Evolutionary conservation across 75 land plant species (phyloP).

Genomic region (Pinus taeda): DNA sequence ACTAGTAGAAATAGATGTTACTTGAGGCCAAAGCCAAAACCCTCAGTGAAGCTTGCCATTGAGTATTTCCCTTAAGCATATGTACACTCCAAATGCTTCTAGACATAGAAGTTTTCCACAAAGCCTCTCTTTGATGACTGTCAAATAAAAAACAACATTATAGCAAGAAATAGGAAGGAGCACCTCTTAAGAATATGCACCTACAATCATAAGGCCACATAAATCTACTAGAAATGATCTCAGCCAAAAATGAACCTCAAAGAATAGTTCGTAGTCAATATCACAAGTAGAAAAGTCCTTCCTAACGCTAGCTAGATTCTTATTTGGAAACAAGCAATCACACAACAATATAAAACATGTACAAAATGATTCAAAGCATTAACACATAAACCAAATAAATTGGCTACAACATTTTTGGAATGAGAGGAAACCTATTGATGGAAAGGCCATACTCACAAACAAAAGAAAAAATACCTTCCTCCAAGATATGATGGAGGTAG

Average conservation of each 20-base stretch:
- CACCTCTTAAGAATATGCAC: neutral
- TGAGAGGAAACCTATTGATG: neutral
- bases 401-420: neutral
- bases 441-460: neutral
- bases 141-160: conserved; percentile 1
- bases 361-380: conserved; percentile 1
- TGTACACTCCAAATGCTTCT: conserved; percentile 6
- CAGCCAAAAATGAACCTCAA: conserved; percentile 2
- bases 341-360: conserved; percentile 3
- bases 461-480: neutral
- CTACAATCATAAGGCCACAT: conserved; percentile 2
- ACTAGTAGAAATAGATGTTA: neutral
- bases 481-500: neutral
- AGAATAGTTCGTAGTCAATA: conserved; percentile 6
- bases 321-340: conserved; percentile 10
- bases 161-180: conserved; percentile 6
- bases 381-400: conserved; percentile 8
- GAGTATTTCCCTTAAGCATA: conserved; percentile 2
- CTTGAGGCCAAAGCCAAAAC: conserved; percentile 1
- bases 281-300: conserved; percentile 1
- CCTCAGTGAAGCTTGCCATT: conserved; percentile 4
- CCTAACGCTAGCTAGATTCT: conserved; percentile 5
- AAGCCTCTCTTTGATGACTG: neutral
- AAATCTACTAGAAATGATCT: neutral
- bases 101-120: conserved; percentile 3